Conservation (phyloP, 148 eudicot species). For the Rhododendron vialii region DNA sequence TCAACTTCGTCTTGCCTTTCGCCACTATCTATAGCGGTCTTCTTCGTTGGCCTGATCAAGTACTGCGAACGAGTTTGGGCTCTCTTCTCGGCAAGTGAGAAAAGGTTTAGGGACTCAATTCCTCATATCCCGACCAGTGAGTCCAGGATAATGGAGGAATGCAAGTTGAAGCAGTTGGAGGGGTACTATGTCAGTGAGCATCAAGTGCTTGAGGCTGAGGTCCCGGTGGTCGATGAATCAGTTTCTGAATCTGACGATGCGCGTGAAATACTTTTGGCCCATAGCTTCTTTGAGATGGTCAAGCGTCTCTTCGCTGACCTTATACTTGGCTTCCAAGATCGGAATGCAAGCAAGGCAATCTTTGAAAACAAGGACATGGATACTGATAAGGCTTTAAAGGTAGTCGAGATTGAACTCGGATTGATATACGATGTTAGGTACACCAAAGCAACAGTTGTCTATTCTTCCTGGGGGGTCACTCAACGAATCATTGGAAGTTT, state of each 20-base stretch:
- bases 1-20: neutral
- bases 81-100: conserved; percentile 6
- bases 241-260: neutral
- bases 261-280: neutral
- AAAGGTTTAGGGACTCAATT: conserved; percentile 3
- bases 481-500: neutral
- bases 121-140: neutral
- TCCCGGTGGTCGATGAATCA: neutral
- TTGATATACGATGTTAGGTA: neutral
- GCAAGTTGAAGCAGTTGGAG: neutral
- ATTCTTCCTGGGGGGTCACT: neutral
- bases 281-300: neutral
- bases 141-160: neutral
- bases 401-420: neutral
- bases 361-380: neutral
- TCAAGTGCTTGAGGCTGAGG: neutral
- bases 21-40: neutral
- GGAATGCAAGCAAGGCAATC: neutral
- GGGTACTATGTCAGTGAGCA: neutral
- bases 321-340: neutral
- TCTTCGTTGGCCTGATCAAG: conserved; percentile 2
- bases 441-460: neutral
- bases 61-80: conserved; percentile 9
- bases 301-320: neutral
- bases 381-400: neutral